These are phyloP conservation scores for Pulveroboletus frians DNA, from an alignment of 768 basidiomycete genomes.

Conservation along the genomic window DNA sequence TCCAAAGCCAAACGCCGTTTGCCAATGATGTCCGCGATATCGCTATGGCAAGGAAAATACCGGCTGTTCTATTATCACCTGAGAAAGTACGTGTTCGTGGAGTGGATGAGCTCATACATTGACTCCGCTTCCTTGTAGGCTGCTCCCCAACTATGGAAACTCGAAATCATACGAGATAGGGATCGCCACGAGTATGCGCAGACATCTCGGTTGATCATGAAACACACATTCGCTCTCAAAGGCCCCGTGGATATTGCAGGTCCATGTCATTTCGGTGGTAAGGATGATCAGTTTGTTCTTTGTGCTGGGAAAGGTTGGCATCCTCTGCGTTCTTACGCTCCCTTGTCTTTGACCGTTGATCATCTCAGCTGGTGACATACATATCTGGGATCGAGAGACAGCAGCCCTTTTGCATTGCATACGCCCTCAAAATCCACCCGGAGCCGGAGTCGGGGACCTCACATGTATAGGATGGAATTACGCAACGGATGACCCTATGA, in stretches of 20 bases:
- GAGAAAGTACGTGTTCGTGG: slow-evolving; percentile 19
- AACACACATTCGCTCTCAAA: slow-evolving; percentile 74
- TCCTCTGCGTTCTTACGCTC: not conserved
- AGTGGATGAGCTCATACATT: slow-evolving; percentile 9
- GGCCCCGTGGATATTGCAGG: slow-evolving; percentile 68
- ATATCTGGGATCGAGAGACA: slow-evolving; percentile 83
- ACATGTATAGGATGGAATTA: slow-evolving; percentile 82
- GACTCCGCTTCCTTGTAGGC: slow-evolving; percentile 38
- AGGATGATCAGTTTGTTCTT: slow-evolving; percentile 71
- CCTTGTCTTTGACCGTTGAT: not conserved
- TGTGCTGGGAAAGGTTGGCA: slow-evolving; percentile 67
- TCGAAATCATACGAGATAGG: slow-evolving; percentile 56
- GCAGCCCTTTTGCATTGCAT: slow-evolving; percentile 68
- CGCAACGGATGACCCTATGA: slow-evolving; percentile 43
- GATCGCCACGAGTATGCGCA: slow-evolving; percentile 33
- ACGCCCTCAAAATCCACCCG: slow-evolving; percentile 46
- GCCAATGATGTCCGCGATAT: slow-evolving; percentile 53
- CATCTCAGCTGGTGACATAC: slow-evolving; percentile 65
- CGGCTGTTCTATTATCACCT: slow-evolving; percentile 39
- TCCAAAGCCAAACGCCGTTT: slow-evolving; percentile 47
- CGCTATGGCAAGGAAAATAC: slow-evolving; percentile 40
- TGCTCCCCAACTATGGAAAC: slow-evolving; percentile 74
- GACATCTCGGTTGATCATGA: slow-evolving; percentile 34
- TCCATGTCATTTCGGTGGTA: slow-evolving; percentile 78
- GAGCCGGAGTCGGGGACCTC: slow-evolving; percentile 55